phyloP scores from a whole-genome alignment of 768 basidiomycete genomes.

The Serendipita sp. region DNA sequence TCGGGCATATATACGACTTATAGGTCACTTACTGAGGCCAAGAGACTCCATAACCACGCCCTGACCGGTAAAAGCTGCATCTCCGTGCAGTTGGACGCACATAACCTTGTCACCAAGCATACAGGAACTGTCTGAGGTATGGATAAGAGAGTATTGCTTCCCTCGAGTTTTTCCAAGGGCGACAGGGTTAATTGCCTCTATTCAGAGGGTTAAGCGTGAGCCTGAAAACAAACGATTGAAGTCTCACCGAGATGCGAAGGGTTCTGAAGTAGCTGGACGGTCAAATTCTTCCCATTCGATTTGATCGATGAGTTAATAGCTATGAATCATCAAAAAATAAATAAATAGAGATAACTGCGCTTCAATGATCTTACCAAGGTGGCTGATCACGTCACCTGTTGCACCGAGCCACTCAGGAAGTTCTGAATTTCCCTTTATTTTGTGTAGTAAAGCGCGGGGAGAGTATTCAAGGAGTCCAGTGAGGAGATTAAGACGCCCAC shows the following conservation, averaged over 20 bases:
- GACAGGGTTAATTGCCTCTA: slow-evolving; percentile 78
- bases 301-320: not conserved
- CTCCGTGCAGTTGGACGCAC: slow-evolving; percentile 83
- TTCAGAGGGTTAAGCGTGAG: not conserved
- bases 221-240: not conserved
- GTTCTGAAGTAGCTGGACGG: slow-evolving; percentile 14
- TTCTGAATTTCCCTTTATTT: slow-evolving; percentile 69
- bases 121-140: slow-evolving; percentile 34
- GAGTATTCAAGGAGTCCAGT: slow-evolving; percentile 58
- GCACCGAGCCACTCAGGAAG: slow-evolving; percentile 47
- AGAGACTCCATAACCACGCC: slow-evolving; percentile 81
- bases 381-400: slow-evolving; percentile 78
- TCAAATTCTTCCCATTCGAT: not conserved
- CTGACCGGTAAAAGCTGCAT: slow-evolving; percentile 83
- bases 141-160: slow-evolving; percentile 72
- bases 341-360: slow-evolving; percentile 23
- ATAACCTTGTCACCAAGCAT: slow-evolving; percentile 52
- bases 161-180: slow-evolving; percentile 82
- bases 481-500: slow-evolving; percentile 74
- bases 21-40: slow-evolving; percentile 46
- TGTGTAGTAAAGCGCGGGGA: slow-evolving; percentile 61
- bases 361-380: slow-evolving; percentile 63
- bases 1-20: not conserved
- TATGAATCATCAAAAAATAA: not conserved
- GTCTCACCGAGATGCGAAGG: slow-evolving; percentile 19